Conservation (phyloP, 805 yeast genomes). For the Sugiyamaella americana region DNA sequence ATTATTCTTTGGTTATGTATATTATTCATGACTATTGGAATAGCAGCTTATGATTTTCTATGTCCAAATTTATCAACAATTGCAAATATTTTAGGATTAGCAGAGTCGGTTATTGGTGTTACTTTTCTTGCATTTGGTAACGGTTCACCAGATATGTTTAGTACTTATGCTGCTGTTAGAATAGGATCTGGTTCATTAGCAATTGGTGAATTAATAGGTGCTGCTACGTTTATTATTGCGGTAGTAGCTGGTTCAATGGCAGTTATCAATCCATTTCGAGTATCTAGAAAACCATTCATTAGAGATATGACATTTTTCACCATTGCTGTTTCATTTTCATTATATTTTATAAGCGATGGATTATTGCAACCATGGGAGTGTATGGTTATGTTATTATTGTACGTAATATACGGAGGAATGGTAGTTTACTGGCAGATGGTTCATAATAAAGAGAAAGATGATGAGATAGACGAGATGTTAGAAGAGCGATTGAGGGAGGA, state of each 20-base stretch:
- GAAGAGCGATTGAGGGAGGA: background rate
- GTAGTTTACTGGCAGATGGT: constrained; percentile 40
- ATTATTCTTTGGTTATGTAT: constrained; percentile 31
- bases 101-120: constrained; percentile 77
- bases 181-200: constrained; percentile 72
- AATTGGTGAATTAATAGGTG: constrained; percentile 85
- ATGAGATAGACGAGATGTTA: too few relatives aligned
- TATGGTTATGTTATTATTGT: constrained; percentile 47
- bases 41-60: constrained; percentile 74
- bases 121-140: constrained; percentile 88
- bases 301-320: constrained; percentile 59
- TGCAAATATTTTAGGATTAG: constrained; percentile 53
- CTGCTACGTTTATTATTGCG: constrained; percentile 74
- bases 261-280: constrained; percentile 56
- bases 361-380: constrained; percentile 52
- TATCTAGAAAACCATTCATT: constrained; percentile 41
- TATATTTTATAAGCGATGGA: constrained; percentile 52
- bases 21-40: constrained; percentile 60
- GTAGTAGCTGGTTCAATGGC: constrained; percentile 79
- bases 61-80: constrained; percentile 72
- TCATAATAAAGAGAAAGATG: constrained; percentile 7
- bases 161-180: constrained; percentile 77
- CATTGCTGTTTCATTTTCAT: constrained; percentile 42
- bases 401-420: constrained; percentile 53
- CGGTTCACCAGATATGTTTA: constrained; percentile 83